These are phyloP conservation scores for Talaromyces marneffei DNA, from an alignment of 2,329 filamentous ascomycete species.

Conservation along the genomic window DNA sequence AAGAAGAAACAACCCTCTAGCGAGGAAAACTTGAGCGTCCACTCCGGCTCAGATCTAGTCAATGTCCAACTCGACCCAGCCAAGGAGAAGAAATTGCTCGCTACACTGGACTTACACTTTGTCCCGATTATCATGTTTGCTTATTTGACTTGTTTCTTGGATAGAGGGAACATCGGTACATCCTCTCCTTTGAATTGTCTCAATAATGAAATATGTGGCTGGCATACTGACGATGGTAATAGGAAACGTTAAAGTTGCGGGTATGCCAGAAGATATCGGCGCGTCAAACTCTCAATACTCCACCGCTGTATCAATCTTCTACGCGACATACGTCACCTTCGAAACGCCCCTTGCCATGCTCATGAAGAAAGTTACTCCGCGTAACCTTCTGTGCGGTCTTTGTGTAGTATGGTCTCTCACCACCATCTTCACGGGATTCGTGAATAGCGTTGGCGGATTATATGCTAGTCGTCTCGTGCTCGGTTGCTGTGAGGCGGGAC, in stretches of 20 bases:
- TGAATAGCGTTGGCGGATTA: constrained; percentile 36
- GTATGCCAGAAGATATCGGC: constrained; percentile 43
- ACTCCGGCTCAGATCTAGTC: constrained; percentile 19
- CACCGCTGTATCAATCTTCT: constrained; percentile 49
- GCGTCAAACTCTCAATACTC: constrained; percentile 40
- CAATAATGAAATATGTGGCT: too few species aligned
- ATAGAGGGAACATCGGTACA: constrained; percentile 49
- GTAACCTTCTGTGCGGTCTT: constrained; percentile 36
- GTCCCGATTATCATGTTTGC: constrained; percentile 52
- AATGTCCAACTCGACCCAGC: constrained; percentile 36
- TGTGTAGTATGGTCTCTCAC: constrained; percentile 46
- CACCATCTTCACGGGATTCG: constrained; percentile 46
- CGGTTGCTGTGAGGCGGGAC: constrained; percentile 33
- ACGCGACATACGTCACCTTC: constrained; percentile 47
- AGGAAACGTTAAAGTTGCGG: constrained; percentile 46
- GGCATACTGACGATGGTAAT: not conserved
- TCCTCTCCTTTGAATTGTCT: not conserved
- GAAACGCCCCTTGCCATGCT: constrained; percentile 45
- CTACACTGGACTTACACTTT: constrained; percentile 46
- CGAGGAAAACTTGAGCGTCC: constrained; percentile 10
- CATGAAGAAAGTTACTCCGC: constrained; percentile 45
- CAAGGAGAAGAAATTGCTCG: constrained; percentile 43
- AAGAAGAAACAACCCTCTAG: not conserved
- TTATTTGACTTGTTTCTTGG: constrained; percentile 52
- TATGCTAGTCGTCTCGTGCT: constrained; percentile 38